Base-by-base conservation (phyloP, 2,329 filamentous ascomycete genomes). In the Colletotrichum chrysophilum region DNA sequence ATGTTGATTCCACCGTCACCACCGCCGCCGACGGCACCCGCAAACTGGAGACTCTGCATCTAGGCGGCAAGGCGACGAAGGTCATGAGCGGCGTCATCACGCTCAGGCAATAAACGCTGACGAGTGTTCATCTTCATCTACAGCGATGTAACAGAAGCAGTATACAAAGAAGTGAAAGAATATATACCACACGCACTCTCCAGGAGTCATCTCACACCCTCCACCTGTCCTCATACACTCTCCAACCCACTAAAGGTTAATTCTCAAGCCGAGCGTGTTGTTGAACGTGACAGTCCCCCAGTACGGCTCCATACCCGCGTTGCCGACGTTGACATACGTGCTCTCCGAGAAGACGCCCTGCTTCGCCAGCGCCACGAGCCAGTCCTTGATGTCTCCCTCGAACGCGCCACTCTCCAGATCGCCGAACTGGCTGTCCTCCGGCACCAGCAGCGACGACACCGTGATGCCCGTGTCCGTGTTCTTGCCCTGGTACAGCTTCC, bases 251-350 rank as follows among this genome's bases (percentile, higher is more conserved):
- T 62, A 79, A 0, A 80, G 74, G 61, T 79, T 70, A 34, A 80
- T 78, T 18, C 78, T 74, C 67, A 80, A 64, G 32, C 77, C 77
- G 14, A 79, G 76, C 26, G 75, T 76, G 68, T 78, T 80, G 56
- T 80, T 78, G 60, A 80, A 79, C 5, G 77, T 77, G 21, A 77
- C 78, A 3, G 76, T 78, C 0, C 78, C 79, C 78, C 78, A 79
- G 75, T 75, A 80, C 1, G 79, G 78, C 52, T 80, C 78, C 71
- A 78, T 78, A 2, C 85, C 85, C 21, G 82, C 85, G 75, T 87
- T 87, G 2, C 85, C 85, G 8, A 87, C 85, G 68, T 87, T 87
- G 43, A 87, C 83, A 72, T 83, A 87, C 2, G 84, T 86, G 21
- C 76, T 79, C 13, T 81, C 79, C 4, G 77, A 78, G 72, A 86